Evolutionary conservation across 495 filamentous ascomycete species (phyloP), one percentile per base, ranked within the genome.

Genomic region (Penicillium waksmanii): DNA sequence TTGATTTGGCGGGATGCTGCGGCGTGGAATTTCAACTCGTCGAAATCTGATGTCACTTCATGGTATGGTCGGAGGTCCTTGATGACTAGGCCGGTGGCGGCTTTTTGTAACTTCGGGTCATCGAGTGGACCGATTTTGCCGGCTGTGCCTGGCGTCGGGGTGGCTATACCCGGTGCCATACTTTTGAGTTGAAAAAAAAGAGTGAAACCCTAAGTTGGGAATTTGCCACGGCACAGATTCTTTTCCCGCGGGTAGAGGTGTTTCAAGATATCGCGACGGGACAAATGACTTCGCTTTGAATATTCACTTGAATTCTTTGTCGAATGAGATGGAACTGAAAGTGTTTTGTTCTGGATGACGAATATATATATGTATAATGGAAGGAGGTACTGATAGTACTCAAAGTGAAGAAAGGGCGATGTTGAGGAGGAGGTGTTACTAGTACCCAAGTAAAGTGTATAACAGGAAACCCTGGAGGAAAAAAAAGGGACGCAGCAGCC

Each of bases 1-100:
- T 68, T 63, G 17, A 76, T 47, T 60, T 77, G 75, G 11, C 66
- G 52, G 10, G 75, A 66, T 15, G 75, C 71, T 0, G 75, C 74
- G 7, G 71, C 74, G 44, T 74, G 57, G 54, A 78, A 78, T 46
- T 66, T 65, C 21, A 74, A 57, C 12, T 71, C 61, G 27, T 73
- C 71, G 17, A 67, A 71, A 56, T 77, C 73, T 6, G 63, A 52
- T 11, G 74, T 74, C 8, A 78, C 56, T 36, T 69, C 66, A 17
- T 61, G 68, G 27, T 78, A 73, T 55, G 70, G 66, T 51, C 64
- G 31, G 60, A 74, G 49, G 31, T 51, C 53, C 10, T 58, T 49
- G 40, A 48, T 12, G 27, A 31, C 27, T 31, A 31, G 2, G 0
- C 27, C 27, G 3, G 27, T 31, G 23, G 33, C 23, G 10, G 15